These are phyloP conservation scores for Fusarium newnesense DNA, from an alignment of 2,329 filamentous ascomycete genomes.

Conservation along the genomic window DNA sequence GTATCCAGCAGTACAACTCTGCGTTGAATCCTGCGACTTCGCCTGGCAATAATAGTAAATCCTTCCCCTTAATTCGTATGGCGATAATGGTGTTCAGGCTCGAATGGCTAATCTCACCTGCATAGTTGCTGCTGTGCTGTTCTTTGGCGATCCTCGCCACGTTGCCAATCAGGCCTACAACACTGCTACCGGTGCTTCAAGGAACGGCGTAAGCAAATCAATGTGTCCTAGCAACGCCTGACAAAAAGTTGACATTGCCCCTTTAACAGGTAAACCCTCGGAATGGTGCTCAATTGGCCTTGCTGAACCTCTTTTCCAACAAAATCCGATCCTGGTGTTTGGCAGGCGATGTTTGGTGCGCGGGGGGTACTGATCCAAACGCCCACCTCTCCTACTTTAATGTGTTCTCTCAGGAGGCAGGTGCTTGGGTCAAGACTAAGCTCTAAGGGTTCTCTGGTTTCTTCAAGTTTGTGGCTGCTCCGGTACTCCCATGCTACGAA, in stretches of 20 bases:
- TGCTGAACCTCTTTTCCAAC: not conserved
- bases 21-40: not conserved
- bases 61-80: not conserved
- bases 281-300: not conserved
- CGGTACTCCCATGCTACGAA: too few relatives aligned
- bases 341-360: not conserved
- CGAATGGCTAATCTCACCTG: not conserved
- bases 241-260: not conserved
- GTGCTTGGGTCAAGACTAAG: not conserved
- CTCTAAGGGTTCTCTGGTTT: not conserved
- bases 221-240: not conserved
- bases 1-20: not conserved
- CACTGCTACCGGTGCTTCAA: not conserved
- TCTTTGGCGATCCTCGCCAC: not conserved
- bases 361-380: not conserved
- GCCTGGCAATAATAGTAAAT: not conserved
- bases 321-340: not conserved
- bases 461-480: too few relatives aligned
- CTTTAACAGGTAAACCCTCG: not conserved
- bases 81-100: not conserved
- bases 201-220: not conserved
- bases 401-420: not conserved
- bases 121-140: not conserved
- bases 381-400: not conserved
- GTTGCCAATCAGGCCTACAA: not conserved